Conservation (phyloP, 192 early-diverging fungal species). For the Phlyctochytrium arcticum region DNA sequence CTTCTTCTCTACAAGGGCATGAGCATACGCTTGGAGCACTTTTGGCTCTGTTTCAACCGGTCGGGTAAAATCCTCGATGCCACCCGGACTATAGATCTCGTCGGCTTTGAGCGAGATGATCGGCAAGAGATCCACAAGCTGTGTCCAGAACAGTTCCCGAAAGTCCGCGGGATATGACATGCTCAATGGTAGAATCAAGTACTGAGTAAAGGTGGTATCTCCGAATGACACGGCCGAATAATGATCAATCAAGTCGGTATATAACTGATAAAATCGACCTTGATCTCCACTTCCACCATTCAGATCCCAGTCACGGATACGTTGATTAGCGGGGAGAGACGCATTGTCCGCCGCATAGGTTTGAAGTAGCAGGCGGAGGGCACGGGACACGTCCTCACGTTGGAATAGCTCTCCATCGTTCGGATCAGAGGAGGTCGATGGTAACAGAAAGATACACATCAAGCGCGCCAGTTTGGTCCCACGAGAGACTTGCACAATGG, state of each 20-base stretch:
- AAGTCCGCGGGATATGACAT: conserved; percentile 35
- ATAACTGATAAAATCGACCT: conserved; percentile 35
- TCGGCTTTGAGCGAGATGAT: conserved; percentile 1
- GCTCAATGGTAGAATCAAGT: conserved; percentile 29
- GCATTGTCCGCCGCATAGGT: background rate
- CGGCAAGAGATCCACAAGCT: conserved; percentile 10
- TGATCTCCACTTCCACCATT: conserved; percentile 2
- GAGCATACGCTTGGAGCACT: background rate
- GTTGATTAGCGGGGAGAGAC: too few species aligned
- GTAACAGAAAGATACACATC: conserved; percentile 31
- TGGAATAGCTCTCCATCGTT: conserved; percentile 25
- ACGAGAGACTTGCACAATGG: background rate
- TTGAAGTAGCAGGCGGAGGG: background rate
- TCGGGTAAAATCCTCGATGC: background rate
- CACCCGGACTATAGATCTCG: background rate
- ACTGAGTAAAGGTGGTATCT: conserved; percentile 26
- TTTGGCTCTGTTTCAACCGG: background rate
- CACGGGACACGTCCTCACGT: background rate
- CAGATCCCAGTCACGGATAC: background rate
- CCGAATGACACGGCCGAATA: conserved; percentile 37
- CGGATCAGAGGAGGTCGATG: conserved; percentile 4
- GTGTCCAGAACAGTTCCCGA: conserved; percentile 33
- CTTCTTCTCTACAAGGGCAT: background rate
- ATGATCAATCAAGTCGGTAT: conserved; percentile 34
- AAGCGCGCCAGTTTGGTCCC: conserved; percentile 7